phyloP scores from a whole-genome alignment of 2,329 filamentous ascomycete genomes.

The Knufia petricola region DNA sequence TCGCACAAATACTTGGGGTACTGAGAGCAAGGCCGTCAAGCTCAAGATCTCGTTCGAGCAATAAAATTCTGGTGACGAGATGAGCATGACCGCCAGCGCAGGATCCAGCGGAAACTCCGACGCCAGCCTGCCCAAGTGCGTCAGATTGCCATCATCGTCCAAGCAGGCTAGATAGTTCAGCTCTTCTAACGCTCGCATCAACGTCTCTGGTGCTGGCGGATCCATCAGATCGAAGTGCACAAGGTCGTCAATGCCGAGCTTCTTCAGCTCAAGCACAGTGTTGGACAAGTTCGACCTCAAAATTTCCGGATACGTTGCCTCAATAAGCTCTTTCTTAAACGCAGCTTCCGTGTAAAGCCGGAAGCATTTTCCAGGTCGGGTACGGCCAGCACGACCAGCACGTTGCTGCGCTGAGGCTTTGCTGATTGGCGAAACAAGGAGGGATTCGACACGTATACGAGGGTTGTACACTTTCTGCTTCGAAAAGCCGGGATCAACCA shows the following conservation, averaged over 20 bases:
- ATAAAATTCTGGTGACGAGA: constrained; percentile 94
- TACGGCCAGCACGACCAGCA: constrained; percentile 98
- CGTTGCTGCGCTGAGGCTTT: constrained; percentile 95
- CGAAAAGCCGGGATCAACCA: constrained; percentile 97
- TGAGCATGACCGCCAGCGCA: constrained; percentile 90
- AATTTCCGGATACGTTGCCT: constrained; percentile 94
- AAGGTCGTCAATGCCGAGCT: constrained; percentile 82
- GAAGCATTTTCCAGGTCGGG: constrained; percentile 96
- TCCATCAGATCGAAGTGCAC: constrained; percentile 99
- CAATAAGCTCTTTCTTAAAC: constrained; percentile 96
- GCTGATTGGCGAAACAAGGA: constrained; percentile 95
- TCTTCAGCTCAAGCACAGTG: constrained; percentile 93
- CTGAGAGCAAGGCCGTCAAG: constrained; percentile 84
- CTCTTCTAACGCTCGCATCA: constrained; percentile 96
- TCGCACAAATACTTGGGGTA: constrained; percentile 86
- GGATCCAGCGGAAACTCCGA: constrained; percentile 95
- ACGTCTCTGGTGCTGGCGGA: constrained; percentile 89
- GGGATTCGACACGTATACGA: constrained; percentile 86
- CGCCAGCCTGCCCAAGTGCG: constrained; percentile 70
- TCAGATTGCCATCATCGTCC: constrained; percentile 92
- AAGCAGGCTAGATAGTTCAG: constrained; percentile 95
- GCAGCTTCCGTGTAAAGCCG: constrained; percentile 88
- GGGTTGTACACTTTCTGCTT: constrained; percentile 99
- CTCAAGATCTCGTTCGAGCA: constrained; percentile 98
- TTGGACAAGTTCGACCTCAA: constrained; percentile 88